These are phyloP conservation scores for Colletotrichum nymphaeae DNA, from an alignment of 2,329 filamentous ascomycete genomes.

Conservation along the genomic window DNA sequence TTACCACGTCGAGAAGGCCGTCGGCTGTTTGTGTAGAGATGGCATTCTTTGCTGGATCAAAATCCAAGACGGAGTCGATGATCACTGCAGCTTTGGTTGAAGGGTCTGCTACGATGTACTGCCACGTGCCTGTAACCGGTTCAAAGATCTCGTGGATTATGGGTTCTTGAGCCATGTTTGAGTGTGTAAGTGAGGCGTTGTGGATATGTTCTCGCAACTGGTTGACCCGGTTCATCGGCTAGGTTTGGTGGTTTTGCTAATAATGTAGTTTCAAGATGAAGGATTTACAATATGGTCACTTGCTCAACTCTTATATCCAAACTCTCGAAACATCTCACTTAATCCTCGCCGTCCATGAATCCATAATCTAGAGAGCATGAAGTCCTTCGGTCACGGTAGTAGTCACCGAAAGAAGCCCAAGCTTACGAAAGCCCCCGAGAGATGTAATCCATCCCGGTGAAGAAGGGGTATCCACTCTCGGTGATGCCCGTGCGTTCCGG, in stretches of 20 bases:
- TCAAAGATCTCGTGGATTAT: conserved; percentile 49
- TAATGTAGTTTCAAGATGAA: no score
- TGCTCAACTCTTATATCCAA: background rate
- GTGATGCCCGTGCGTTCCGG: conserved; percentile 25
- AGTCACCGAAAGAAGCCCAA: conserved; percentile 6
- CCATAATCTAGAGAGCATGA: background rate
- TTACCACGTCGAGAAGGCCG: conserved; percentile 53
- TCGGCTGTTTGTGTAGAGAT: conserved; percentile 63
- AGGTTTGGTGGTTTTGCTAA: background rate
- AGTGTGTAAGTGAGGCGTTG: background rate
- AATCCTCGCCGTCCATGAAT: background rate
- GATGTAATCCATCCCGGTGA: conserved; percentile 10
- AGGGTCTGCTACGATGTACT: conserved; percentile 65
- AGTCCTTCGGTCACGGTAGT: background rate
- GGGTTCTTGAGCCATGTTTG: conserved; percentile 40
- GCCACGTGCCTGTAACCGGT: conserved; percentile 58
- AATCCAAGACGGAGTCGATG: conserved; percentile 69
- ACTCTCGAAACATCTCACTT: background rate
- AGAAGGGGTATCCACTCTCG: conserved; percentile 7
- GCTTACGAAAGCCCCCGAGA: background rate
- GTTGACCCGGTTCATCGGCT: background rate
- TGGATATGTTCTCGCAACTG: background rate
- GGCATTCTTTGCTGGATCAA: conserved; percentile 48
- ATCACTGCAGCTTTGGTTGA: conserved; percentile 57
- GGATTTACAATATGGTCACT: background rate